These are phyloP conservation scores for Epichloe scottii DNA, from an alignment of 2,329 filamentous ascomycete genomes.

Conservation along the genomic window DNA sequence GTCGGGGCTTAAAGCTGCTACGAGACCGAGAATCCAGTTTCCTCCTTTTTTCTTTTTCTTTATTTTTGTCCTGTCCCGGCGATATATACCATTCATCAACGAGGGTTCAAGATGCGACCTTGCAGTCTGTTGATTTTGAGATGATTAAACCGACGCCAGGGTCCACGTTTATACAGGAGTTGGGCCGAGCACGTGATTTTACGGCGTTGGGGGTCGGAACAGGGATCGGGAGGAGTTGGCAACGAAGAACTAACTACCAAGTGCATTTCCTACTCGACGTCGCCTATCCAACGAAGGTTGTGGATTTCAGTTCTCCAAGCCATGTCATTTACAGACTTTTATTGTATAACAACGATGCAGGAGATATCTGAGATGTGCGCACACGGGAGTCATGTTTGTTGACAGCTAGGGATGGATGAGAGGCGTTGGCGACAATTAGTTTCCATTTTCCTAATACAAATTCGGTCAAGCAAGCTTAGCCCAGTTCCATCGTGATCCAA, in stretches of 20 bases:
- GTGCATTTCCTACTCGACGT: background rate
- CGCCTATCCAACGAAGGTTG: background rate
- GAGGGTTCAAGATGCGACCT: background rate
- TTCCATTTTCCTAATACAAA: background rate
- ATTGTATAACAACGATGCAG: background rate
- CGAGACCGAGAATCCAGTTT: background rate
- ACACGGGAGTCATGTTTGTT: background rate
- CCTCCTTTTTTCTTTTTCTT: conserved; percentile 1
- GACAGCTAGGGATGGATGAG: background rate
- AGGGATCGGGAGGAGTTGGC: too few species aligned
- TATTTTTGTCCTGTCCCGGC: background rate
- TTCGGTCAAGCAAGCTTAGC: too few species aligned
- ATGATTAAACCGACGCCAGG: background rate
- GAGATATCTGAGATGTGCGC: background rate
- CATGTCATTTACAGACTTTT: background rate
- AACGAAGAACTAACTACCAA: too few species aligned
- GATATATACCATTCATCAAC: background rate
- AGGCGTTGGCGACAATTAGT: background rate
- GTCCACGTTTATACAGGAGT: background rate
- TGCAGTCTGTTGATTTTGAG: background rate
- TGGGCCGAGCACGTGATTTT: background rate
- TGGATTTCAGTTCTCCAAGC: too few species aligned
- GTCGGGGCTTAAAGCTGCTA: conserved; percentile 17
- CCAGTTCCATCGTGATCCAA: too few species aligned
- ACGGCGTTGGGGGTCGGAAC: background rate